A percentile compares a stretch with the other conserved stretches of the same genome.
Evolutionary conservation across 495 filamentous ascomycete species (phyloP).

Genomic region (Cercophora samala): DNA sequence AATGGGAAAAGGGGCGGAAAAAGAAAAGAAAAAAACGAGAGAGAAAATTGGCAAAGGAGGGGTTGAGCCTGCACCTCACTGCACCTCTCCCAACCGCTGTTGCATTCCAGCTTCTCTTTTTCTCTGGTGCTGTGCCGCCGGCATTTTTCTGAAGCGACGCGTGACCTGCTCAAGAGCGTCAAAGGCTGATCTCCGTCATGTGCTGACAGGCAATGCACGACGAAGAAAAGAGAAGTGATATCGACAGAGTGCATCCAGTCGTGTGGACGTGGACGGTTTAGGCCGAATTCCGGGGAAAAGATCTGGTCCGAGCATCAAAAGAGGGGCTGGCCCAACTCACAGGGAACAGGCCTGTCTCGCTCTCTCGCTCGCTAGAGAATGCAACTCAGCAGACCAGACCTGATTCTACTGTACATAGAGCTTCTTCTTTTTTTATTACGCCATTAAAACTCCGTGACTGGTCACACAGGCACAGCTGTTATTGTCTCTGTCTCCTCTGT

Average conservation of each 20-base stretch:
- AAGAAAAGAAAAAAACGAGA: neutral
- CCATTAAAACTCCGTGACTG: conserved; percentile 29
- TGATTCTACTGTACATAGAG: conserved; percentile 8
- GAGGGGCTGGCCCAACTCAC: conserved; percentile 2
- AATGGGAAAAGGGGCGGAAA: conserved; percentile 6
- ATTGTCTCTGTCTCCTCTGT: no score
- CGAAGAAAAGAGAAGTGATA: conserved; percentile 12
- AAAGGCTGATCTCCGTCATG: conserved; percentile 6
- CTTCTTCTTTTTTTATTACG: conserved; percentile 31
- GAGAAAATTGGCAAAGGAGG: neutral
- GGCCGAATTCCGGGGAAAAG: conserved; percentile 28
- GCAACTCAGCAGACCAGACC: neutral
- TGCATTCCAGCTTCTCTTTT: neutral
- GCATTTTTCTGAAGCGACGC: conserved; percentile 1
- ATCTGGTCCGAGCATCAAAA: neutral
- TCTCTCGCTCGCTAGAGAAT: conserved; percentile 2
- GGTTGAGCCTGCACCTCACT: neutral
- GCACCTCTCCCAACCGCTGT: neutral
- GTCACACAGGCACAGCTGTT: no score
- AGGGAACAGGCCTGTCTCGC: neutral
- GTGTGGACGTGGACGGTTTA: neutral
- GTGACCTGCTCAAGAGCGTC: conserved; percentile 8
- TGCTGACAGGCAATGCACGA: neutral
- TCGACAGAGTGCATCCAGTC: conserved; percentile 18
- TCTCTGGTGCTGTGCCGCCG: neutral